Evolutionary conservation across 1,284 basidiomycete genomes (phyloP), one percentile per base, ranked within the genome.

Genomic region (Sporisorium graminicola): DNA sequence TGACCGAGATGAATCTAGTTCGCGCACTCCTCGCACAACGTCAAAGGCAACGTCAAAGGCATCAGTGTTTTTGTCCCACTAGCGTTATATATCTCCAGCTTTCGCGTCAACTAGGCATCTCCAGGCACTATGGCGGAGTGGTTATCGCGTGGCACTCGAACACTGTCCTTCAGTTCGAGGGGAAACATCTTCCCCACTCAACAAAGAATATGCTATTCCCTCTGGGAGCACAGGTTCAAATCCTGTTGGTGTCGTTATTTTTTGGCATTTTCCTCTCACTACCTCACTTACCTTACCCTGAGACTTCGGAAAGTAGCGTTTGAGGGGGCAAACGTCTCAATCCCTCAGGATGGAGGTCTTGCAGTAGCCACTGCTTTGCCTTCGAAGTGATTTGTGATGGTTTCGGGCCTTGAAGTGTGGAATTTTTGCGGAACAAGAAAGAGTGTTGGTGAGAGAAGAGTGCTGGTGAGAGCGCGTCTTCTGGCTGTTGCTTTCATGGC

Each of bases 141-240:
- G 60, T 62, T 62, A 62, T 62, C 60, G 60, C 60, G 60, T 62
- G 44, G 60, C 60, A 66, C 65, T 67, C 57, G 65, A 67, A 67
- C 49, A 40, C 33, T 29, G 4, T 24, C 2, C 20, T 58, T 20
- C 27, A 31, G 20, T 51, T 64, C 61, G 52, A 64, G 40, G 40
- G 40, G 40, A 43, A 43, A 10, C 33, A 9, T 43, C 40, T 20
- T 31, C 54, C 42, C 42, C 53, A 64, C 61, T 64, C 61, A 57
- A 16, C 54, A 62, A 26, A 33, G 24, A 54, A 57, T 46, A 66
- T 67, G 65, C 65, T 55, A 67, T 67, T 67, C 65, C 61, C 61
- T 46, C 61, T 64, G 61, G 61, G 61, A 64, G 61, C 61, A 50
- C 54, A 64, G 61, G 61, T 67, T 67, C 65, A 62, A 67, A 54